These are phyloP conservation scores for Discostella stelligera DNA, from an alignment of 352 stramenopile genomes.

Conservation along the genomic window DNA sequence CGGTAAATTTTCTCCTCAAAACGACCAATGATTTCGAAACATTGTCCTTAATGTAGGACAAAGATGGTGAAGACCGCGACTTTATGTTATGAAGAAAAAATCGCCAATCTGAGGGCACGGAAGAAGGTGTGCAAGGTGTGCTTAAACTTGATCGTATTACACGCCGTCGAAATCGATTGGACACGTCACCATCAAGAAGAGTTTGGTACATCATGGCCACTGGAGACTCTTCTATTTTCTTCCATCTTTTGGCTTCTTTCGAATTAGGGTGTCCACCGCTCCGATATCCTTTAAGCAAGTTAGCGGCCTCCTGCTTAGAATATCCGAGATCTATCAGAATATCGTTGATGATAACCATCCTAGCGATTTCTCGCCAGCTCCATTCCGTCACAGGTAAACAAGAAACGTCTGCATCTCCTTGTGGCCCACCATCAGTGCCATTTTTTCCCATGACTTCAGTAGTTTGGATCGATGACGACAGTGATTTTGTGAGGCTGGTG, in stretches of 20 bases:
- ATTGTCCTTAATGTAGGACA: constrained; percentile 53
- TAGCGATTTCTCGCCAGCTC: constrained; percentile 82
- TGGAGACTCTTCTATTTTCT: constrained; percentile 76
- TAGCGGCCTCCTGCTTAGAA: constrained; percentile 68
- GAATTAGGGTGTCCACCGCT: constrained; percentile 83
- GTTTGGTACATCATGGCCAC: constrained; percentile 63
- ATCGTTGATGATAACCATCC: constrained; percentile 73
- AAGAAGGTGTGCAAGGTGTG: constrained; percentile 58
- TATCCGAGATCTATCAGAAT: constrained; percentile 78
- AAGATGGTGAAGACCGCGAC: constrained; percentile 27
- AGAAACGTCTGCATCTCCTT: constrained; percentile 40
- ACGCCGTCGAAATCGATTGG: constrained; percentile 37
- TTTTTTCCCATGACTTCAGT: constrained; percentile 40
- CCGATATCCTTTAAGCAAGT: constrained; percentile 78
- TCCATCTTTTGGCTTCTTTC: constrained; percentile 79
- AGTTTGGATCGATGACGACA: constrained; percentile 43
- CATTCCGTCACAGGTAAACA: constrained; percentile 72
- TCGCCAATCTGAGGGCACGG: constrained; percentile 57
- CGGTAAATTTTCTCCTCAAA: constrained; percentile 37
- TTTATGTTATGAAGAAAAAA: constrained; percentile 81
- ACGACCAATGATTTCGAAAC: constrained; percentile 57
- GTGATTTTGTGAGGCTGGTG: constrained; percentile 49
- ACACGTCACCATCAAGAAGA: constrained; percentile 35
- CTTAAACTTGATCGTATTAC: constrained; percentile 48
- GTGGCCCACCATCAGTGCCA: constrained; percentile 30